phyloP scores from a whole-genome alignment of 306 rosid genomes.

The Acacia crassicarpa region DNA sequence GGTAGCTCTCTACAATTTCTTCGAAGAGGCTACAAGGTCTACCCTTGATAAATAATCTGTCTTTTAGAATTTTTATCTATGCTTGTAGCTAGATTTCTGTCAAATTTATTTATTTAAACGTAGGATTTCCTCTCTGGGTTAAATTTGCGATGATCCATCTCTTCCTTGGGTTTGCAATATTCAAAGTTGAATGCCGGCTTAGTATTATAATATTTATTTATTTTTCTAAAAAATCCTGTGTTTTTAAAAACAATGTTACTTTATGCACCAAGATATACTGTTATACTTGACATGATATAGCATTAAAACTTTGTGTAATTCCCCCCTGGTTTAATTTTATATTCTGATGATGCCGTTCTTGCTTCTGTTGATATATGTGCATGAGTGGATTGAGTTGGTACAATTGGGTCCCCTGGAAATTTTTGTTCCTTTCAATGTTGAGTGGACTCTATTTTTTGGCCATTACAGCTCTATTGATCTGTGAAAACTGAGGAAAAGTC shows the following conservation, averaged over 20 bases:
- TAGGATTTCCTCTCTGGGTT: not conserved
- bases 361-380: not conserved
- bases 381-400: slow-evolving; percentile 12
- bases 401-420: not conserved
- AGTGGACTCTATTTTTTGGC: not conserved
- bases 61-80: slow-evolving; percentile 25
- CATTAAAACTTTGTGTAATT: not conserved
- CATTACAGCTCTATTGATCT: not conserved
- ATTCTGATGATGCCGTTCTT: not conserved
- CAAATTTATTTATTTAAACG: not conserved
- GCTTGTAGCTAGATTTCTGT: slow-evolving; percentile 7
- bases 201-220: not conserved
- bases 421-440: slow-evolving; percentile 2
- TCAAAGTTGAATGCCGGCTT: not conserved
- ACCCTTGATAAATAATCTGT: slow-evolving; percentile 22
- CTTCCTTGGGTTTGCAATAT: not conserved
- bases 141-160: not conserved
- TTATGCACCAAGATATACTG: not conserved
- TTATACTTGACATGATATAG: not conserved
- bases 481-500: no score
- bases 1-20: slow-evolving; percentile 95
- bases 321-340: not conserved
- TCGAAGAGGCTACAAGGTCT: slow-evolving; percentile 94
- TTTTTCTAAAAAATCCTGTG: not conserved
- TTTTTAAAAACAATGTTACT: not conserved